Conservation (phyloP, 805 yeast genomes). For the Hanseniaspora mollemarum region DNA sequence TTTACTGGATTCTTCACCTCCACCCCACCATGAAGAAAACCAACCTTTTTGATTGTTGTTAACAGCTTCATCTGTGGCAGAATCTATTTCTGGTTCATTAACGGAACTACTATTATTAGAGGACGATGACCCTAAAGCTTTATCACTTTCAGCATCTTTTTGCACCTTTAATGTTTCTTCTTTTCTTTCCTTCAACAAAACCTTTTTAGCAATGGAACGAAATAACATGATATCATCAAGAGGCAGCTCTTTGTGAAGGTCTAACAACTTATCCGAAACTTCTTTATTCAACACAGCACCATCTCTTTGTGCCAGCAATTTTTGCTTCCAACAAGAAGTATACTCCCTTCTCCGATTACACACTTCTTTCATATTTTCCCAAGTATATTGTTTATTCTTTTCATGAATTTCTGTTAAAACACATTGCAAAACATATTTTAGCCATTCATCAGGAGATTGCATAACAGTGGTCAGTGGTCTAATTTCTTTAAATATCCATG, state of each 20-base stretch:
- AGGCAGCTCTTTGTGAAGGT: conserved; percentile 47
- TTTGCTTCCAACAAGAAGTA: conserved; percentile 52
- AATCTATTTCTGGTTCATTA: conserved; percentile 14
- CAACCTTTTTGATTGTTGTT: conserved; percentile 38
- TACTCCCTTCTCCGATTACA: conserved; percentile 63
- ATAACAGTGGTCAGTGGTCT: conserved; percentile 45
- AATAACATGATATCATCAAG: conserved; percentile 79
- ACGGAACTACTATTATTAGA: conserved; percentile 16
- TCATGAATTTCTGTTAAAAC: conserved; percentile 74
- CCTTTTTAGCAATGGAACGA: conserved; percentile 64
- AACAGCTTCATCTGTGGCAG: conserved; percentile 4
- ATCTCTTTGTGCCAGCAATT: conserved; percentile 33
- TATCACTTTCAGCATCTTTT: not conserved
- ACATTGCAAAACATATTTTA: conserved; percentile 64
- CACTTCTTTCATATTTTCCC: conserved; percentile 67
- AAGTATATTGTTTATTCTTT: conserved; percentile 68
- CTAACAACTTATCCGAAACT: conserved; percentile 34
- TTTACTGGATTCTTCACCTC: conserved; percentile 22
- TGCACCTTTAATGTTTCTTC: not conserved
- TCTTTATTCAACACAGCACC: conserved; percentile 29
- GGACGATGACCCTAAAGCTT: conserved; percentile 13
- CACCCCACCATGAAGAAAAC: conserved; percentile 63
- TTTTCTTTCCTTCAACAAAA: conserved; percentile 46
- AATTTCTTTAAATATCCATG: conserved; percentile 58
- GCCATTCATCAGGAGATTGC: conserved; percentile 73